Base-by-base conservation (phyloP, 352 stramenopile species). In the Phytophthora capsici region DNA sequence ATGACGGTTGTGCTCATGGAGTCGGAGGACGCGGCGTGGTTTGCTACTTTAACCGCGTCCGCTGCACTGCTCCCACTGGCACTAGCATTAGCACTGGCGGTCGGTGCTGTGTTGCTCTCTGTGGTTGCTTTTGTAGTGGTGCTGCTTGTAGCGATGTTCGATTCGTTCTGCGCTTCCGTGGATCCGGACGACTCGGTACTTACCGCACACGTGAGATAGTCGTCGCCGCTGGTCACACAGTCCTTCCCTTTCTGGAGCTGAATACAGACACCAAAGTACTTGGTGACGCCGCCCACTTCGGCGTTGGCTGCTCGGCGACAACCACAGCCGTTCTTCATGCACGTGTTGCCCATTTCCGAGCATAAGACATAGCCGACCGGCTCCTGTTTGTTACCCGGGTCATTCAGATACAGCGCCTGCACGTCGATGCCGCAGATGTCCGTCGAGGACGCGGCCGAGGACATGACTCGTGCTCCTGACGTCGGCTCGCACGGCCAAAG, bases 191-290 rank as follows among this genome's bases (percentile, higher is more conserved):
- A 49, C 4, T 20, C 20, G 23, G 62, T 53, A 38, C 41, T 62
- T 25, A 69, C 57, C 22, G 59, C 66, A 9, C 69, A 77, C 7
- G 59, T 71, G 38, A 74, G 43, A 44, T 77, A 62, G 40, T 68
- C 46, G n/a, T 65, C 55, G 10, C 55, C 59, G 17, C 65, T 71
- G 6, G 63, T 68, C 46, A 46, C 53, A n/a, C 73, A 78, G 38
- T 63, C 44, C 17, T 56, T 46, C 13, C 57, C 72, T 37, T 63
- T 58, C 19, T 58, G 50, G 1, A 77, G 50, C 9, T 74, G 20
- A 3, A 77, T 41, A 28, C 69, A 81, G 9, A 71, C 54, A 3
- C 64, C 69, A 48, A 81, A 81, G 46, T 68, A 71, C 22, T 68
- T 54, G 17, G 52, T 67, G 0, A 53, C 41, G 1, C 73, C 69